Conservation (phyloP, 2,329 filamentous ascomycete species). For the Drechslerella coelobrocha region DNA sequence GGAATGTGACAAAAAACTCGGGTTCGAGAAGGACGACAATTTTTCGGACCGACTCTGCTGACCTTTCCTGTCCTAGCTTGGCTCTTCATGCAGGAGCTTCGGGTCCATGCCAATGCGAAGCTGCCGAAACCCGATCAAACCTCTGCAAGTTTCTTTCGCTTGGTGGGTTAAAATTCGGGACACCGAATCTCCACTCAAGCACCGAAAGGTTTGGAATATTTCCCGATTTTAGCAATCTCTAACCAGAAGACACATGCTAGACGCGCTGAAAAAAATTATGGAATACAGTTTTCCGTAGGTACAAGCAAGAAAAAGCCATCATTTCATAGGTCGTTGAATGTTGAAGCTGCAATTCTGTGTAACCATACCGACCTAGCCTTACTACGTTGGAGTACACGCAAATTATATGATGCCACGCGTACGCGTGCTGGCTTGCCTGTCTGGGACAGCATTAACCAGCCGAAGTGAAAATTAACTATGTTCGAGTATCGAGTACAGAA, state of each 20-base stretch:
- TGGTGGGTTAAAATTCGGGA: not conserved
- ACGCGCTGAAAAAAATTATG: too few relatives aligned
- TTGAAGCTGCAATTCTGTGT: too few relatives aligned
- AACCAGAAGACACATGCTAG: not conserved
- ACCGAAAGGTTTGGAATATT: not conserved
- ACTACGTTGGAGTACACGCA: too few relatives aligned
- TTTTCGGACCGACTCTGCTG: slow-evolving; percentile 46
- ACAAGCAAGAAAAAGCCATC: too few relatives aligned
- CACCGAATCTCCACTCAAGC: not conserved
- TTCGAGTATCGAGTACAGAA: too few relatives aligned
- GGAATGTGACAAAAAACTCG: slow-evolving; percentile 29
- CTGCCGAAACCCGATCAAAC: slow-evolving; percentile 27
- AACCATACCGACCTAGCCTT: too few relatives aligned
- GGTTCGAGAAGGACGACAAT: slow-evolving; percentile 43
- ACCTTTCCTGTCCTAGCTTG: slow-evolving; percentile 13
- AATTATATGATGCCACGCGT: too few relatives aligned
- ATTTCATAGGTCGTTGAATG: too few relatives aligned
- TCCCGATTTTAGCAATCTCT: not conserved
- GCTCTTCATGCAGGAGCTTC: slow-evolving; percentile 14
- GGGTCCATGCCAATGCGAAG: slow-evolving; percentile 27
- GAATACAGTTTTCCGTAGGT: too few relatives aligned
- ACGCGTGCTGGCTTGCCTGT: too few relatives aligned
- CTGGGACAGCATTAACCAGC: too few relatives aligned
- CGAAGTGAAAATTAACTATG: too few relatives aligned
- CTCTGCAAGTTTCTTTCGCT: not conserved